Conservation (phyloP, 2,329 filamentous ascomycete genomes). For the Alternaria hordeiaustralica region DNA sequence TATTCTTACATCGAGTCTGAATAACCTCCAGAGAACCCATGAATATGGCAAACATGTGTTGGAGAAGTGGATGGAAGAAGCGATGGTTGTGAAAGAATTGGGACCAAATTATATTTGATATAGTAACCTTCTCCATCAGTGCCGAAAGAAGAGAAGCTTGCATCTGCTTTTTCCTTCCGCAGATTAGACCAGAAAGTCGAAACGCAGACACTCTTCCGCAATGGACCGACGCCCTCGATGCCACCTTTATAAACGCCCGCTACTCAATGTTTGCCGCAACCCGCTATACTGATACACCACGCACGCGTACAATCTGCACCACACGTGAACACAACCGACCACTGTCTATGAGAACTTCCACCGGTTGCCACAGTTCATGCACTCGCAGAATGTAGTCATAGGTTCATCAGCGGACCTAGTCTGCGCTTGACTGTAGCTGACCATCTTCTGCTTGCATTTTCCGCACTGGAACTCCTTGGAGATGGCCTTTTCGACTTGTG, state of each 20-base stretch:
- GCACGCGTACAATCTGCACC: neutral
- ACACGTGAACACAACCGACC: neutral
- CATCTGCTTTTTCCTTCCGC: neutral
- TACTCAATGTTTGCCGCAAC: conserved; percentile 1
- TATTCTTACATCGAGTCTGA: neutral
- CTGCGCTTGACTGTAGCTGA: conserved; percentile 95
- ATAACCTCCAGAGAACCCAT: accelerated
- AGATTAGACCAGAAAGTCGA: neutral
- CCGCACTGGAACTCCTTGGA: conserved; percentile 86
- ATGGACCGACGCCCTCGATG: conserved; percentile 12
- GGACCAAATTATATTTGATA: neutral
- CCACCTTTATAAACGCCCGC: conserved; percentile 9
- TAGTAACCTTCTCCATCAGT: neutral
- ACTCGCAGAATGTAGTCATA: conserved; percentile 64
- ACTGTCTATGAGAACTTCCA: conserved; percentile 54
- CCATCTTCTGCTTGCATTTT: conserved; percentile 91
- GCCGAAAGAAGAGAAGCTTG: neutral
- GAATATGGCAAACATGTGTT: accelerated
- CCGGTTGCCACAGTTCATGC: conserved; percentile 58
- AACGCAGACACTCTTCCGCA: neutral
- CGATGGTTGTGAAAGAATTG: neutral
- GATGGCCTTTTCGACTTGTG: conserved; percentile 89
- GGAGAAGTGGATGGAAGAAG: neutral
- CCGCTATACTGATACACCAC: conserved; percentile 2
- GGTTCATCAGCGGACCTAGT: conserved; percentile 95